phyloP scores from a whole-genome alignment of 2,329 filamentous ascomycete species.

The Sporothrix globosa region DNA sequence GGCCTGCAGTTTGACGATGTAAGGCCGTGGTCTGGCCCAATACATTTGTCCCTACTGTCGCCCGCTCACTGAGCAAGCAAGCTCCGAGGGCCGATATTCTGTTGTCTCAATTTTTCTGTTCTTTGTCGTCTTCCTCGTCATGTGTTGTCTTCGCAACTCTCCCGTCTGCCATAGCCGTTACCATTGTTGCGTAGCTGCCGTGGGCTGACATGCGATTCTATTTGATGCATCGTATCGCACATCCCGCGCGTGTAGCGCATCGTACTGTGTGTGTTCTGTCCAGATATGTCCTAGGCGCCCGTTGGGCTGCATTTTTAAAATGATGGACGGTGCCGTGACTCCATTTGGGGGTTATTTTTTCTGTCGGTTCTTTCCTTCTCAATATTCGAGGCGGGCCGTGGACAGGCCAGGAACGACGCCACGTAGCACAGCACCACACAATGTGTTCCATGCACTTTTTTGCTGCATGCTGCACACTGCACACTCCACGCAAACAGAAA shows the following conservation, averaged over 20 bases:
- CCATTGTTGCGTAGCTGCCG: slow-evolving; percentile 17
- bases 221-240: background rate
- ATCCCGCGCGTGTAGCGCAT: background rate
- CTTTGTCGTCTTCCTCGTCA: background rate
- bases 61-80: background rate
- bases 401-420: slow-evolving; percentile 34
- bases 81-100: background rate
- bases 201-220: slow-evolving; percentile 7
- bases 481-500: background rate
- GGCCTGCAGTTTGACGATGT: slow-evolving; percentile 15
- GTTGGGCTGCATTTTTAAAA: background rate
- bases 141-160: background rate
- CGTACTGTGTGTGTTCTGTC: background rate
- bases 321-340: background rate
- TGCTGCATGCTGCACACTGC: background rate
- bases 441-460: background rate
- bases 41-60: background rate
- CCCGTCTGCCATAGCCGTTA: background rate
- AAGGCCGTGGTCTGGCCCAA: slow-evolving; percentile 2
- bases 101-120: background rate
- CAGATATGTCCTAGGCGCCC: slow-evolving; percentile 13
- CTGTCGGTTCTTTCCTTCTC: background rate
- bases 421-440: slow-evolving; percentile 35
- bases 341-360: background rate
- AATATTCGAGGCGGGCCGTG: slow-evolving; percentile 24